Evolutionary conservation across 23 red algal species (phyloP), one percentile per base, ranked within the genome.

Genomic region (Gracilaria vermiculophylla): DNA sequence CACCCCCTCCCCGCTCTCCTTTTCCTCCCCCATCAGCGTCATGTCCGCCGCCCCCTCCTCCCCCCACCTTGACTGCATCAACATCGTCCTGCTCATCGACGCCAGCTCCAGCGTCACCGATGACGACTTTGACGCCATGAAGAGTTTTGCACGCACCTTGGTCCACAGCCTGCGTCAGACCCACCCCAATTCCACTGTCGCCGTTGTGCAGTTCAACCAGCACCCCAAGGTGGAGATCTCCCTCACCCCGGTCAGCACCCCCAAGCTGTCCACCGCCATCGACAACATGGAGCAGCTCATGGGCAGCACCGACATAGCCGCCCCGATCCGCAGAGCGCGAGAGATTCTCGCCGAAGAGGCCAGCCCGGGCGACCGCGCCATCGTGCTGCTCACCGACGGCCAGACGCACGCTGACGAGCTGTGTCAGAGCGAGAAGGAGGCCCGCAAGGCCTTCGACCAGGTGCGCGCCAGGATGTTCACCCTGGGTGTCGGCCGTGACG

Each of bases 141-240:
- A 94, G 79, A 76, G 54, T 52, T 97, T 97, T 61, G 80, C 74
- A n/a, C 54, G 53, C 49, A 62, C 86, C 1, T 77, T 97, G 13
- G 70, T 97, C 54, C 50, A 45, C 53, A 85, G 65, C 70, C 65
- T 97, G 33, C 64, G 90, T 52, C 43, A 82, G 2, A 80, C 90
- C 28, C 85, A 91, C 73, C 75, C 83, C 62, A 58, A 66, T 5
- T 65, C 89, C 16, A 43, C 53, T 40, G 83, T 94, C 23, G 76
- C 66, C 20, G 67, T 97, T 37, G 66, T 97, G 25, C 95, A 97
- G 85, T 97, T 97, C 82, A 97, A 97, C 83, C 90, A 97, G 87
- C 85, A 79, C 75, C 89, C 89, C 31, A 89, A 90, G 69, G 77
- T 90, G 24, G 85, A 94, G 53, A 53, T 95, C 28, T 78, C 69